A percentile compares a stretch with the other conserved stretches of the same genome.
phyloP scores from a whole-genome alignment of 768 basidiomycete genomes.

The Lactarius tabidus region DNA sequence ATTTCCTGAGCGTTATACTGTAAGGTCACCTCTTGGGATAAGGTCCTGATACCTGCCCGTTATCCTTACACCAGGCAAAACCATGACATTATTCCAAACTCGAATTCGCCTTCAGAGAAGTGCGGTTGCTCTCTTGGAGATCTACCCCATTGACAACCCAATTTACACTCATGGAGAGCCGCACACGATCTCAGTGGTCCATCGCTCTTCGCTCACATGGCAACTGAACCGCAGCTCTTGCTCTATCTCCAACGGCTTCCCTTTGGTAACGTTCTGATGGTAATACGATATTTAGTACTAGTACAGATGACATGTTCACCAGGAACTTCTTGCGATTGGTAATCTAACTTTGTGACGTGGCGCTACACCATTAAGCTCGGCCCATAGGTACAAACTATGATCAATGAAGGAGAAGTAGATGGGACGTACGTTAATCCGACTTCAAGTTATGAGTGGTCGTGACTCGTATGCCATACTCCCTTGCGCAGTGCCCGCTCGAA shows the following conservation, averaged over 20 bases:
- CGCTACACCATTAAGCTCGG: not conserved
- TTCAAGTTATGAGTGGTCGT: conserved; percentile 48
- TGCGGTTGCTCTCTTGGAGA: not conserved
- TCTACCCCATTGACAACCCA: not conserved
- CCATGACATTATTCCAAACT: not conserved
- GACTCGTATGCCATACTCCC: conserved; percentile 50
- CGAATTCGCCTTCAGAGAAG: not conserved
- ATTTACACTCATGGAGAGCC: conserved; percentile 63
- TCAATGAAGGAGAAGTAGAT: conserved; percentile 20
- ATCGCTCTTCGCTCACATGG: not conserved
- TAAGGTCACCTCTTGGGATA: not conserved
- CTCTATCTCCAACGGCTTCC: conserved; percentile 9
- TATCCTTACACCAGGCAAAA: conserved; percentile 3
- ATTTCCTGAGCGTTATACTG: not conserved
- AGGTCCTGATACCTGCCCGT: not conserved
- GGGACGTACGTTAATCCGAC: conserved; percentile 10
- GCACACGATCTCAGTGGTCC: conserved; percentile 24
- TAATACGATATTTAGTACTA: not conserved
- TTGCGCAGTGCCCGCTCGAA: conserved; percentile 43
- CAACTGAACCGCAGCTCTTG: conserved; percentile 12
- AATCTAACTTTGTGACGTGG: not conserved
- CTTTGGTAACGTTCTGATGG: conserved; percentile 9
- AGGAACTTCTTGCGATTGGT: conserved; percentile 17
- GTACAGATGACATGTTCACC: conserved; percentile 8
- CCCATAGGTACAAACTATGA: conserved; percentile 15